These are phyloP conservation scores for Teratosphaeria epicoccoides DNA, from an alignment of 2,329 filamentous ascomycete genomes.

Conservation along the genomic window DNA sequence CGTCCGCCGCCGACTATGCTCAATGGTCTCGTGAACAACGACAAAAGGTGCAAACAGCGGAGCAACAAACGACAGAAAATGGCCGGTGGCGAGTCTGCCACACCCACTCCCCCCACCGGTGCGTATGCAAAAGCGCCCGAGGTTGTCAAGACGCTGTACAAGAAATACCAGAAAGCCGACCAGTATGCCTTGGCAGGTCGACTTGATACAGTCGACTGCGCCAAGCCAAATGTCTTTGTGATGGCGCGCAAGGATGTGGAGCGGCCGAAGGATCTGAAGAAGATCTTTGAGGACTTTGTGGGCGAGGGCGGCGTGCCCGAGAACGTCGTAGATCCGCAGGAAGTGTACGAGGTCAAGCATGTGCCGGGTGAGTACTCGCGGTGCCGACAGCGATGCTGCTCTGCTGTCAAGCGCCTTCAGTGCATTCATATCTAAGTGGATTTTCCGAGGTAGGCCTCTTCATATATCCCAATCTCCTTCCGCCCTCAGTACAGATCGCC, in stretches of 20 bases:
- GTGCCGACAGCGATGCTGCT: background rate
- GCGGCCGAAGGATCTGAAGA: conserved; percentile 1
- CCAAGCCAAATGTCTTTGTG: background rate
- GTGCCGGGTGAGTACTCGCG: conserved; percentile 52
- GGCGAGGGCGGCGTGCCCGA: background rate
- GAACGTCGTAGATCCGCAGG: background rate
- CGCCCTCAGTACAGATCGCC: conserved; percentile 54
- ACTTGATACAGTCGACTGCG: conserved; percentile 8
- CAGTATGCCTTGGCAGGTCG: conserved; percentile 36
- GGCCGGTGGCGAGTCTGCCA: background rate
- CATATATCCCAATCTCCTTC: conserved; percentile 64
- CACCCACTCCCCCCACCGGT: conserved; percentile 41
- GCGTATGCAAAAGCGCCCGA: conserved; percentile 69
- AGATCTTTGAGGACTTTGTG: conserved; percentile 12
- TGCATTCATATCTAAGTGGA: background rate
- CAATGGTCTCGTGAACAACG: background rate
- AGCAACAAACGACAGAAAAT: background rate
- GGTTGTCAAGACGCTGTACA: conserved; percentile 60
- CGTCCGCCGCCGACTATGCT: conserved; percentile 1
- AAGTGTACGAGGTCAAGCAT: conserved; percentile 48
- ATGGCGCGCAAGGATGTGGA: conserved; percentile 5
- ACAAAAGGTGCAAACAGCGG: background rate
- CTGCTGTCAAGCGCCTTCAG: background rate
- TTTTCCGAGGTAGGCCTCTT: conserved; percentile 50
- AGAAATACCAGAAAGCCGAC: conserved; percentile 56